Evolutionary conservation across 306 rosid genomes (phyloP), one percentile per base, ranked within the genome.

Genomic region (Castanea crenata): DNA sequence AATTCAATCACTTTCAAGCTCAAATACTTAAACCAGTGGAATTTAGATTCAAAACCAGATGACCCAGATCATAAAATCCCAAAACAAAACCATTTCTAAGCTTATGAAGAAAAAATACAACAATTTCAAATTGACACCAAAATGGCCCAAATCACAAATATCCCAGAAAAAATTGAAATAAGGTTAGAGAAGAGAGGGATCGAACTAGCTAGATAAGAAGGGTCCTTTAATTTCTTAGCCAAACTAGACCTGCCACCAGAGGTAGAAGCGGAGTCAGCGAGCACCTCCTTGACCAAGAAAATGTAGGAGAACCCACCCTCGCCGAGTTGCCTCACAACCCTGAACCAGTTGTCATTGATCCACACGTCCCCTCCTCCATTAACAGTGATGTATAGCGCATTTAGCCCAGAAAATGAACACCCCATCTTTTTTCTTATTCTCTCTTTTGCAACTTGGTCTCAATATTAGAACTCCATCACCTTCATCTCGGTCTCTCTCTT

Each of bases 261-360:
- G 51, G 87, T 59, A 5, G 87, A 61, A 52, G 86, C 74, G 13
- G 85, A 80, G 62, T 91, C 97, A 10, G 92, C 4, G 69, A 77
- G 74, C 15, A 86, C 76, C 87, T 93, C 99, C 88, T 90, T 93
- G 82, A 95, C 96, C 71, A 95, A 81, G 80, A 73, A 95, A 63
- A 93, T 97, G 46, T 68, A 93, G 67, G 99, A 96, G 85, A 93
- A 93, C n/a, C 96, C 99, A 61, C 99, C 99, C 87, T 95, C 99
- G 3, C 97, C 99, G 77, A 95, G 99, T 90, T 93, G 97, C 85
- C 97, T 84, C 27, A 95, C 80, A 85, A 95, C 81, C 80, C 85
- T 92, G 94, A 95, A 93, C 8, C 97, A 89, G 63, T 83, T 93
- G 57, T 93, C 99, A 70, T 95, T 95, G 97, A 95, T 95, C 99